Evolutionary conservation across 2,329 filamentous ascomycete genomes (phyloP), one percentile per base, ranked within the genome.

Genomic region (Aspergillus fischeri): DNA sequence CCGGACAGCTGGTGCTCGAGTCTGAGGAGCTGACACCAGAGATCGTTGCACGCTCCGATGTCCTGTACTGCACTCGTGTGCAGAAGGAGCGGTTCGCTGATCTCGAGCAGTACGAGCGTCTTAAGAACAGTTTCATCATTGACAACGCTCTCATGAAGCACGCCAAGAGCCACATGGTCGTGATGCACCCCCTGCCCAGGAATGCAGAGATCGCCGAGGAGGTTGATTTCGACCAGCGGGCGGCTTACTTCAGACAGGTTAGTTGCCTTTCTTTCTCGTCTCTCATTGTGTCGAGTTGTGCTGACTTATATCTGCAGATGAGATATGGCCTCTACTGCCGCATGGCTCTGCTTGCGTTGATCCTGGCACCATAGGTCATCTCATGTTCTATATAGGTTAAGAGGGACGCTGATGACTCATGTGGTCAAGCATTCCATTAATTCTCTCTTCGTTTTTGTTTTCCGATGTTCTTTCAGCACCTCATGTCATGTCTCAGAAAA

Each of bases 221-320:
- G 80, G 92, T 99, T 51, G 94, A 99, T 77, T 96, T 95, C 78
- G 94, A 99, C 79, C 91, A 95, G 73, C 82, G 94, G 67, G 94
- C 94, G 58, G 93, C 94, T 55, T 99, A 99, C 81, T 99, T 99
- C 79, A 87, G 94, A 89, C 94, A 99, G 89, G 93, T 96, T 79
- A 86, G 90, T 83, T 60, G 24, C 20, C 27, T 20, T 56, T 49
- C 44, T 54, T 42, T 48, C 24, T 41, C 14, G 2, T 14, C 25
- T 52, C 17, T 32, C 38, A 51, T 49, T 28, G 21, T 11, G 20
- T 29, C 47, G 32, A 38, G 29, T 50, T 55, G 55, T 63, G 64
- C 80, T 85, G 75, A 86, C 72, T 51, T 29, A 63, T 57, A 25
- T 38, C 49, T 60, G 57, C 70, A 97, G 92, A 97, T 97, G 93